These are phyloP conservation scores for Cryphonectria nitschkei DNA, from an alignment of 2,329 filamentous ascomycete species.

Conservation along the genomic window DNA sequence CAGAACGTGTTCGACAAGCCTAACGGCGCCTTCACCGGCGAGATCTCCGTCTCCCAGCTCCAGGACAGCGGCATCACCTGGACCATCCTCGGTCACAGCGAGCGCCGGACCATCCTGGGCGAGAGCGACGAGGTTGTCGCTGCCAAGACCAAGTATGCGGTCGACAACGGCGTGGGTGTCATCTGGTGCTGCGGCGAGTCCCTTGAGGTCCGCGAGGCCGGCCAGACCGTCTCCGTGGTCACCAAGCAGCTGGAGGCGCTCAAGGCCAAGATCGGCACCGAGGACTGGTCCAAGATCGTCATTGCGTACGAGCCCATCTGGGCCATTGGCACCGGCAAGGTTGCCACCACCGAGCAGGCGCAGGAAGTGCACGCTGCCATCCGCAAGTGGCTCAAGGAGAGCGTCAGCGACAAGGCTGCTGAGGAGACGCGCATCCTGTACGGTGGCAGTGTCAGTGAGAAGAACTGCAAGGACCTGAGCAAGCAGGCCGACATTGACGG, in stretches of 20 bases:
- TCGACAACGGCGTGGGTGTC: constrained; percentile 84
- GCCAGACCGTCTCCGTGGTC: constrained; percentile 84
- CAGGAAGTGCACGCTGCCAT: constrained; percentile 94
- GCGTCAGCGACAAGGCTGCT: constrained; percentile 74
- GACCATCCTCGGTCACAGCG: constrained; percentile 92
- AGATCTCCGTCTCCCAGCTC: constrained; percentile 91
- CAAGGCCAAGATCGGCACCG: constrained; percentile 65
- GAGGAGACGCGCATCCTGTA: constrained; percentile 94
- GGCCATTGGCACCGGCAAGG: constrained; percentile 93
- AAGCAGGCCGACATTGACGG: constrained; percentile 96
- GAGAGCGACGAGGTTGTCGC: constrained; percentile 87
- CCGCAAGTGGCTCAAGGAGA: constrained; percentile 81
- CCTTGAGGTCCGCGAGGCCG: constrained; percentile 85
- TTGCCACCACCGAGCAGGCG: constrained; percentile 84
- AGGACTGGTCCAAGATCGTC: constrained; percentile 93
- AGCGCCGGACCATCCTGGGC: constrained; percentile 86
- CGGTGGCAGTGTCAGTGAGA: constrained; percentile 94
- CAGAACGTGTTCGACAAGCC: constrained; percentile 99
- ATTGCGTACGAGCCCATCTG: constrained; percentile 99
- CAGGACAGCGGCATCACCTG: constrained; percentile 87
- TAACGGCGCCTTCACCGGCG: constrained; percentile 95
- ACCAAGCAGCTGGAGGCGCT: constrained; percentile 82
- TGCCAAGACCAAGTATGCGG: constrained; percentile 90
- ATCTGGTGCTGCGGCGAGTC: constrained; percentile 98
- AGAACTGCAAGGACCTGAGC: constrained; percentile 93